These are phyloP conservation scores for Arthrobotrys iridis DNA, from an alignment of 2,329 filamentous ascomycete species.

Conservation along the genomic window DNA sequence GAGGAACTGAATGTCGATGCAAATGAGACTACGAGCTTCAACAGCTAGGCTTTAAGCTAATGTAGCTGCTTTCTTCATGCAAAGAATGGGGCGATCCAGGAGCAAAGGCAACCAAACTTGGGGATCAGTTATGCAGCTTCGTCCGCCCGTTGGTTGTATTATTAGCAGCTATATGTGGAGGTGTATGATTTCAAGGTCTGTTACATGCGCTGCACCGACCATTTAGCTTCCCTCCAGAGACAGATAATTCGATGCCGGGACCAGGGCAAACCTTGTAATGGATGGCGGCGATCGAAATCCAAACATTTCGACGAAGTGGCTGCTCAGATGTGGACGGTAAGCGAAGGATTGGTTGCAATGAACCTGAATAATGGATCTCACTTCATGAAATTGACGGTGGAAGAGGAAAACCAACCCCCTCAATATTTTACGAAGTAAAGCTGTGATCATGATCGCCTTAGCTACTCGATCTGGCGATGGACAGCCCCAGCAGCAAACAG, in stretches of 20 bases:
- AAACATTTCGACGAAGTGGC: conserved; percentile 13
- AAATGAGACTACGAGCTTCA: conserved; percentile 41
- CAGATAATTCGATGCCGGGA: conserved; percentile 45
- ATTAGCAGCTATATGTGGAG: conserved; percentile 38
- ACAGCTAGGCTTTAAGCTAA: conserved; percentile 32
- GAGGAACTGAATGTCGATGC: conserved; percentile 5
- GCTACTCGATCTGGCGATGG: conserved; percentile 25
- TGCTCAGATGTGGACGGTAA: conserved; percentile 15
- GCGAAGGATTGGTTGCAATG: conserved; percentile 21
- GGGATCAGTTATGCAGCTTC: conserved; percentile 24
- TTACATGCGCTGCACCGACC: conserved; percentile 46
- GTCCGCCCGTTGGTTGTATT: conserved; percentile 33
- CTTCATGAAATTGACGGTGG: conserved; percentile 17
- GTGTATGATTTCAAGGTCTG: conserved; percentile 32
- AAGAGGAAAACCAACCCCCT: conserved; percentile 35
- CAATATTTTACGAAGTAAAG: conserved; percentile 19
- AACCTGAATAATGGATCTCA: neutral
- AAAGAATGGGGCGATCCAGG: conserved; percentile 49
- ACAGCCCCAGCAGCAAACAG: conserved; percentile 9
- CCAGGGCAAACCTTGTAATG: conserved; percentile 31
- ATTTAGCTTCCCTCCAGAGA: conserved; percentile 41
- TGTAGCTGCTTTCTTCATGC: conserved; percentile 45
- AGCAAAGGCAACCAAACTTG: conserved; percentile 37
- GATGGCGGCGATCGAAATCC: conserved; percentile 49
- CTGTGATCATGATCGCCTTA: conserved; percentile 15